These are phyloP conservation scores for Ganoderma multipileum DNA, from an alignment of 1,284 basidiomycete genomes.

Conservation along the genomic window DNA sequence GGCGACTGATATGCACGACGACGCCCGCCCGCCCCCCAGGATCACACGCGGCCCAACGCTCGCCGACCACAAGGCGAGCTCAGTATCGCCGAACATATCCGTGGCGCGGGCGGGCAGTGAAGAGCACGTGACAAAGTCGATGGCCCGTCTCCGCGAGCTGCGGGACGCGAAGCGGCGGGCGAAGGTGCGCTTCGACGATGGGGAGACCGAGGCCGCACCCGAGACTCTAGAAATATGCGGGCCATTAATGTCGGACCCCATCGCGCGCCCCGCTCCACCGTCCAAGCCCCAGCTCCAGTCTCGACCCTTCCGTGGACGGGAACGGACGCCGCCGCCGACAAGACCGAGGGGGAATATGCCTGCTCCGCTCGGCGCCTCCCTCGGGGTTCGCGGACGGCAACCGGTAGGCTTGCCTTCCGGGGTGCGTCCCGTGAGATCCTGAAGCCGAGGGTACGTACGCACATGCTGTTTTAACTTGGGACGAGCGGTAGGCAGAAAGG, in stretches of 20 bases:
- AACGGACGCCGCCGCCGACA: constrained; percentile 21
- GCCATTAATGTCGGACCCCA: not conserved
- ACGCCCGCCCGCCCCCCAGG: constrained; percentile 9
- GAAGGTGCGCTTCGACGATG: constrained; percentile 34
- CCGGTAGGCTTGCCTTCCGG: constrained; percentile 37
- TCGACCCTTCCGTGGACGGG: constrained; percentile 1
- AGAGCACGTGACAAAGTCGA: constrained; percentile 44
- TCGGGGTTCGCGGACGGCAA: constrained; percentile 33
- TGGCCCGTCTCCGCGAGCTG: constrained; percentile 57
- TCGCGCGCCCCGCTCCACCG: not conserved
- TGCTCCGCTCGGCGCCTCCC: constrained; percentile 23
- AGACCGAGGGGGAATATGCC: constrained; percentile 22
- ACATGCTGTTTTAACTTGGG: not conserved
- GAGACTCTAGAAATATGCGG: constrained; percentile 3
- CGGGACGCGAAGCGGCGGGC: constrained; percentile 58
- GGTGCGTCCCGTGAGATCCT: constrained; percentile 22
- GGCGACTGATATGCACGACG: constrained; percentile 7
- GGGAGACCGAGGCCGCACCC: constrained; percentile 14
- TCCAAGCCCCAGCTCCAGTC: not conserved
- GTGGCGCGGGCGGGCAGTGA: constrained; percentile 20
- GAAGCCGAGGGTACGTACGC: not conserved
- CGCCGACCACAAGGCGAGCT: constrained; percentile 21
- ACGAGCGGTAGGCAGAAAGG: not conserved
- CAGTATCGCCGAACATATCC: not conserved
- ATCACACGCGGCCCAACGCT: constrained; percentile 23